Base-by-base conservation (phyloP, 140 eudicot species). In the Anethum foeniculum region DNA sequence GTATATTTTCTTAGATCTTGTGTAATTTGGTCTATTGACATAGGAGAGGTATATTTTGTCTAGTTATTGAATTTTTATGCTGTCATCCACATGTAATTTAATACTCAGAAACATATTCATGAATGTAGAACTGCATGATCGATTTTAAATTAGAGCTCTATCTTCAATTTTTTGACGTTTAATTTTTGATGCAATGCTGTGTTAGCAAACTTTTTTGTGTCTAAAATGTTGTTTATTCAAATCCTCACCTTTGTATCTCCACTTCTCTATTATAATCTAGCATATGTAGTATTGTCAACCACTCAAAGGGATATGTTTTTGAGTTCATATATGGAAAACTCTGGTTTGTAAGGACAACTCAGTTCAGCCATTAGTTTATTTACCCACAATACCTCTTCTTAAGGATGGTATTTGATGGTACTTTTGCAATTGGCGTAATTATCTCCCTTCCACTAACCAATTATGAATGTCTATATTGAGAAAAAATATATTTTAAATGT, bases 1-100 rank as follows among this genome's bases (percentile, higher is more conserved):
- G 99, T 92, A 89, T 3, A 13, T 47, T 13, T 47, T 47, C 52
- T 12, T 47, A 12, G 18, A 47, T 47, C 52, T 47, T 47, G 52
- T 47, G 18, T 13, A 12, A 47, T 13, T 19, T 72, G 25, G 44
- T 72, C 30, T 34, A 3, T 36, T n/a, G 4, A 36, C 18, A 3
- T 3, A 41, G 38, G n/a, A 72, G 46, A 30, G 16, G 77, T 27
- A 28, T 32, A 69, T 32, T 69, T 18, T 32, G 1, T 34, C 46
- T 28, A 32, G 1, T 7, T 32, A 8, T 2, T 16, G 23, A 39
- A 25, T 9, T 39, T 16, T 39, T 72, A 19, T 36, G 51, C 46
- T 18, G 51, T 39, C 77, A 19, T 72, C 51, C 77, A 72, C 1
- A 7, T 72, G 46, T 36, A 71, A 39, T 15, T 4, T 23, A 23